Base-by-base conservation (phyloP, 805 yeast species). In the Brettanomyces nanus region DNA sequence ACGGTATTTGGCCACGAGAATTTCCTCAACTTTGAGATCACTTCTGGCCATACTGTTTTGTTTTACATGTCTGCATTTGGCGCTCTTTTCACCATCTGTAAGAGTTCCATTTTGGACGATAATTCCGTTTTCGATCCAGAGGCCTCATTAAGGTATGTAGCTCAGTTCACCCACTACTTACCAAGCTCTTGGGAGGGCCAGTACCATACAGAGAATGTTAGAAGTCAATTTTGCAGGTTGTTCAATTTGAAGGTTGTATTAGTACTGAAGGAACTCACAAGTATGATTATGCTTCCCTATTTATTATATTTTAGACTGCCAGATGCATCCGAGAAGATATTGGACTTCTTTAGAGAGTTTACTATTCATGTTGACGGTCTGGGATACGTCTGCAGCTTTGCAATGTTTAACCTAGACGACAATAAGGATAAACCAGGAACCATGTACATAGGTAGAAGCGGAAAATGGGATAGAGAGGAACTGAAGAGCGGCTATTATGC, bases 331-430 rank as follows among this genome's bases (percentile, higher is more conserved):
- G 89, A 83, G 21, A 68, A 75, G 20, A 82, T 92, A 32, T 74
- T 92, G 23, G 97, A 92, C 53, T 92, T 92, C 53, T 85, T 90
- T 58, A 65, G 97, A 39, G 97, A 90, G 42, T 81, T 75, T 47
- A 79, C 95, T 10, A 79, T 87, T 10, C 92, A 90, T 56, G 85
- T 89, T 34, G 97, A 89, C 62, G 97, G 96, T 0, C 65, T 92
- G 29, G 99, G 98, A 0, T 82, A 89, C 52, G 95, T 92, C 28
- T 90, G 97, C 54, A 80, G 85, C 22, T 86, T 80, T 68, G 97
- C 97, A 2, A 85, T 85, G 79, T 92, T 92, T 61, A 81, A 85
- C 47, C 76, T 82, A 44, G 87, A 80, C 43, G 75, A 75, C 45
- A 69, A 71, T 42, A 45, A 69, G 61, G 69, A 50, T 30, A 55